Evolutionary conservation across 352 stramenopile genomes (phyloP).

Genomic region (Aphanomyces invadans): DNA sequence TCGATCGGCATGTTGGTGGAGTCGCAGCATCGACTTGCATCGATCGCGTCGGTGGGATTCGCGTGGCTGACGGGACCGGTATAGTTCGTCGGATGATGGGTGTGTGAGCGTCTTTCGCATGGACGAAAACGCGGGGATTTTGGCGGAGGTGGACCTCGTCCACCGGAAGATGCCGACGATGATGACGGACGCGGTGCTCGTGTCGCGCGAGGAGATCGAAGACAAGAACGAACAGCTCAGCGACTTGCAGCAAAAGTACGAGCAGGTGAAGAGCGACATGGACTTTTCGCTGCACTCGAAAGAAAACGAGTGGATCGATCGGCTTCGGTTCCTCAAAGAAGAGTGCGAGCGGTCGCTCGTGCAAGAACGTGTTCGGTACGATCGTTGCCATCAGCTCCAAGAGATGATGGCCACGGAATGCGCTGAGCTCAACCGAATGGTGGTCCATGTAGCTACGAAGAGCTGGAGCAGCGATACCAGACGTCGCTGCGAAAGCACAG

Average conservation of each 20-base stretch:
- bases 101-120: conserved; percentile 54
- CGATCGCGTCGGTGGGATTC: too few relatives aligned
- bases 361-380: conserved; percentile 46
- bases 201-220: conserved; percentile 72
- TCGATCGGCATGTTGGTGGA: too few relatives aligned
- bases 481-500: conserved; percentile 56
- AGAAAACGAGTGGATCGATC: conserved; percentile 83
- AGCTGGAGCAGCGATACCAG: conserved; percentile 66
- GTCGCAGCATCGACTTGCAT: too few relatives aligned
- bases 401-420: not conserved
- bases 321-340: conserved; percentile 66
- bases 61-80: too few relatives aligned
- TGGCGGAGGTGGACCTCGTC: conserved; percentile 25
- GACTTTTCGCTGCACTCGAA: conserved; percentile 80
- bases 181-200: conserved; percentile 47
- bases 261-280: conserved; percentile 74
- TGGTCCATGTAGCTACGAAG: conserved; percentile 44
- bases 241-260: conserved; percentile 51
- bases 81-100: conserved; percentile 48
- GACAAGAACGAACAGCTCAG: conserved; percentile 37
- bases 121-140: conserved; percentile 24
- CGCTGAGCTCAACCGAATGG: not conserved
- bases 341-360: conserved; percentile 69
- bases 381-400: not conserved
- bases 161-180: conserved; percentile 17